phyloP scores from a whole-genome alignment of 1,284 basidiomycete species.

The Phellopilus nigrolimitatus region DNA sequence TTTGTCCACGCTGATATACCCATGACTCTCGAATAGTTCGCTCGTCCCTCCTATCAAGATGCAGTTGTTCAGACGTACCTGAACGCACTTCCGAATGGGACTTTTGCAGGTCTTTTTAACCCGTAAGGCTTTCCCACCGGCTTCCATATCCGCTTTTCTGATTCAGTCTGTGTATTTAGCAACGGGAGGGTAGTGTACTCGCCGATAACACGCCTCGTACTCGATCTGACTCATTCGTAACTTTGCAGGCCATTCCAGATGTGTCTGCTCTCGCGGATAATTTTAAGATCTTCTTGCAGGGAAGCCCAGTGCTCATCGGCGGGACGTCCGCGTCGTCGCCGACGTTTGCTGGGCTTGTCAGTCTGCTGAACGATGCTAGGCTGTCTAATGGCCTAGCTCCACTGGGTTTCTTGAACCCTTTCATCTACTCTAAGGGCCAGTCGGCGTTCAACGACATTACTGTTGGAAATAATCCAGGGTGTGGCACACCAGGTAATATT shows the following conservation, averaged over 20 bases:
- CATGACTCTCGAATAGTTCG: conserved; percentile 36
- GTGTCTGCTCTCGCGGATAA: conserved; percentile 52
- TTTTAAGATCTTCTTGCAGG: conserved; percentile 38
- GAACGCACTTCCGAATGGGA: conserved; percentile 38
- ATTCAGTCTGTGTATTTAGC: conserved; percentile 11
- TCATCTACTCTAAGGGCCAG: conserved; percentile 41
- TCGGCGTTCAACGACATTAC: conserved; percentile 49
- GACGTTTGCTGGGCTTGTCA: conserved; percentile 48
- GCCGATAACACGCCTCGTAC: background rate
- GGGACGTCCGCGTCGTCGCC: conserved; percentile 60
- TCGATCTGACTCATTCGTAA: background rate
- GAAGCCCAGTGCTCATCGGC: conserved; percentile 32
- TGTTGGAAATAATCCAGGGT: conserved; percentile 50
- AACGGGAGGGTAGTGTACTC: conserved; percentile 19
- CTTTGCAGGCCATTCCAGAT: conserved; percentile 50
- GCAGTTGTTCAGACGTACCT: conserved; percentile 40
- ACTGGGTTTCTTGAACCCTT: conserved; percentile 59
- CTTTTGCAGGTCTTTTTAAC: conserved; percentile 57
- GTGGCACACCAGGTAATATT: conserved; percentile 49
- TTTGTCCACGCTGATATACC: background rate
- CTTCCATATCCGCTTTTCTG: conserved; percentile 9
- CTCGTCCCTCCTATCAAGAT: conserved; percentile 51
- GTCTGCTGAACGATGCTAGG: conserved; percentile 60
- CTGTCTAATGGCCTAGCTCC: conserved; percentile 36
- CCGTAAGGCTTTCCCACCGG: too few species aligned